phyloP scores from a whole-genome alignment of 139 green algal genomes.

The Coccomyxa sp. region DNA sequence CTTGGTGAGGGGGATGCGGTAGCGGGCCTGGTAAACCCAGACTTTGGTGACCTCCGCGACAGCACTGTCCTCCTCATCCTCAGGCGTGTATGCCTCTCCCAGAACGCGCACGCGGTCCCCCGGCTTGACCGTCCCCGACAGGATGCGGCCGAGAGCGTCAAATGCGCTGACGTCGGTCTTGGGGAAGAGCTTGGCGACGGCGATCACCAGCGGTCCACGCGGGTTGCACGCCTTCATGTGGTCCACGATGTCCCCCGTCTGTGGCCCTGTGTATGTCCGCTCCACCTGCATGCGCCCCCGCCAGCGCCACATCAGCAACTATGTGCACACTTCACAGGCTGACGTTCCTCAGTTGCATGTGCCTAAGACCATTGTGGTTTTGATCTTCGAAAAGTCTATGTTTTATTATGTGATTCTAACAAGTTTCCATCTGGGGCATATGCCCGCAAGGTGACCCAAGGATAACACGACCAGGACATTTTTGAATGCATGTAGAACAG shows the following conservation, averaged over 20 bases:
- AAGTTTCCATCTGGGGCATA: no score
- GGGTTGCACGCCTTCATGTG: slow-evolving; percentile 77
- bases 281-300: not conserved
- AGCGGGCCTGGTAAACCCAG: slow-evolving; percentile 78
- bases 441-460: no score
- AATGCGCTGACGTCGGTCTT: slow-evolving; percentile 40
- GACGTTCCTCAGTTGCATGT: no score
- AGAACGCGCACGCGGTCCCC: slow-evolving; percentile 84
- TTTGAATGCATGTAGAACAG: no score
- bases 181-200: slow-evolving; percentile 95
- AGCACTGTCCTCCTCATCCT: slow-evolving; percentile 95
- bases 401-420: no score
- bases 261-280: slow-evolving; percentile 72
- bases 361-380: no score
- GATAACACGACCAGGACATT: no score
- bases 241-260: slow-evolving; percentile 53
- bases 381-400: no score
- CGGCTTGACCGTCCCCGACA: slow-evolving; percentile 81
- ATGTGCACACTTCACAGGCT: not conserved
- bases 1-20: slow-evolving; percentile 73
- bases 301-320: not conserved
- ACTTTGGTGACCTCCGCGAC: slow-evolving; percentile 59
- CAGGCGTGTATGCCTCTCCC: slow-evolving; percentile 84
- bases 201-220: slow-evolving; percentile 79
- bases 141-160: slow-evolving; percentile 87